Percentiles rank a stretch among this genome's conserved stretches.
These are phyloP conservation scores for Aquilaria agallochum DNA, from an alignment of 441 rosid genomes.

Conservation along the genomic window DNA sequence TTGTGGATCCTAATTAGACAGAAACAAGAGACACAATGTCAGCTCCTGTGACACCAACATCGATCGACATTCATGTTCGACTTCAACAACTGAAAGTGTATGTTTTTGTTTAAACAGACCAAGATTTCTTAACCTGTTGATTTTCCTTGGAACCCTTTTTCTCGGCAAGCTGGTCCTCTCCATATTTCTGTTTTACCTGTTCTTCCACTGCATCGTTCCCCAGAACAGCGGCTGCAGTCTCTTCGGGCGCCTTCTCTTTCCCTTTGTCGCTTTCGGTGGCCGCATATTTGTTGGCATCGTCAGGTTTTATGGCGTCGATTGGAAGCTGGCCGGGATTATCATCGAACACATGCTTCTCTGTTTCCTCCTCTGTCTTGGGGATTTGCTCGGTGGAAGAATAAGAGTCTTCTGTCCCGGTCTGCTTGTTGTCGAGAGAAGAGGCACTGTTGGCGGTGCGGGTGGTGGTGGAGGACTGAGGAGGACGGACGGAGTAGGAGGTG, in stretches of 20 bases:
- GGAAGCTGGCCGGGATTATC: constrained; percentile 92
- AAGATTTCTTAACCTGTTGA: not conserved
- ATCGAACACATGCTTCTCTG: constrained; percentile 42
- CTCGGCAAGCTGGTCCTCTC: constrained; percentile 38
- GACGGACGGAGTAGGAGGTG: constrained; percentile 42
- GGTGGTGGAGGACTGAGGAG: constrained; percentile 41
- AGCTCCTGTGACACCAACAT: too few relatives aligned
- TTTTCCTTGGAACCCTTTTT: constrained; percentile 20
- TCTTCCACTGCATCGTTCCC: constrained; percentile 32
- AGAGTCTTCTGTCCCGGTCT: constrained; percentile 2
- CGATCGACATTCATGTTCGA: too few relatives aligned
- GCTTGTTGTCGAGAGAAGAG: constrained; percentile 10
- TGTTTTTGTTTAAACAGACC: too few relatives aligned
- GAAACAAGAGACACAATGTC: too few relatives aligned
- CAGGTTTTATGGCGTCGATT: constrained; percentile 73
- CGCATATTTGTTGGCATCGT: constrained; percentile 8
- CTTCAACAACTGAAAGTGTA: too few relatives aligned
- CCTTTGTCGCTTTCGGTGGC: not conserved
- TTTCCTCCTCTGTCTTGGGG: constrained; percentile 14
- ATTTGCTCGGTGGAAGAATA: constrained; percentile 11
- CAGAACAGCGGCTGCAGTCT: constrained; percentile 4
- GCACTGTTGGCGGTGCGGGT: constrained; percentile 21
- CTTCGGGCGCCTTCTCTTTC: constrained; percentile 7
- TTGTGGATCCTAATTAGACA: too few relatives aligned
- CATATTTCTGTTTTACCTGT: constrained; percentile 24